These are phyloP conservation scores for Macrocystidia cucumis DNA, from an alignment of 1,284 basidiomycete genomes.

Conservation along the genomic window DNA sequence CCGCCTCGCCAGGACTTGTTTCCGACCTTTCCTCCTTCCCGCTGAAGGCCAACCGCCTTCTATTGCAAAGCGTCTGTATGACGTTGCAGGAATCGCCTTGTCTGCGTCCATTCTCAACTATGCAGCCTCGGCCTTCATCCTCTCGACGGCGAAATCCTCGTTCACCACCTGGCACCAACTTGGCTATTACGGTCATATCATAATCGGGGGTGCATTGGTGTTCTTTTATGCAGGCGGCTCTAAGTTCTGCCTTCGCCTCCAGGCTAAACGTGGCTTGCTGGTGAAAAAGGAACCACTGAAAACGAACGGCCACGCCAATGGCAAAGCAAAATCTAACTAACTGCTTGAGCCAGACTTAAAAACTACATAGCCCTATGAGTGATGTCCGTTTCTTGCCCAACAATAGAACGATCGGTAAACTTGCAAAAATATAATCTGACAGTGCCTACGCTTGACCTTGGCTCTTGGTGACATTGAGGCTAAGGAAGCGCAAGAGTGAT, in stretches of 20 bases:
- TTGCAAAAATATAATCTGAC: too few relatives aligned
- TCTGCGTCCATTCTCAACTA: constrained; percentile 73
- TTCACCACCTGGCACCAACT: constrained; percentile 66
- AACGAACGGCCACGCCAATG: not conserved
- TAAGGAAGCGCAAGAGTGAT: not conserved
- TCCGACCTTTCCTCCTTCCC: constrained; percentile 76
- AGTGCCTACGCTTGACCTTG: too few relatives aligned
- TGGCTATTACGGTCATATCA: constrained; percentile 77
- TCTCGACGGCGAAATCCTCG: constrained; percentile 60
- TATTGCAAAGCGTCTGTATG: constrained; percentile 66
- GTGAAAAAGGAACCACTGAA: constrained; percentile 1
- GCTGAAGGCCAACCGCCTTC: constrained; percentile 31
- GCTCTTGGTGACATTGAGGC: too few relatives aligned
- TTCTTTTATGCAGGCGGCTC: constrained; percentile 69
- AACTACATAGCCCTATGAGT: constrained; percentile 3
- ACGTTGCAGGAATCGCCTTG: constrained; percentile 59
- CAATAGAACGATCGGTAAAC: too few relatives aligned
- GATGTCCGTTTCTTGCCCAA: too few relatives aligned
- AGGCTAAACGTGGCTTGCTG: constrained; percentile 28
- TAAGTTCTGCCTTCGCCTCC: constrained; percentile 38
- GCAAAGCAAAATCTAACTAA: not conserved
- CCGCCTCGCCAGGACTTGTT: constrained; percentile 60
- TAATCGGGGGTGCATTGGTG: constrained; percentile 48
- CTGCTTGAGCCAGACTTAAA: constrained; percentile 5
- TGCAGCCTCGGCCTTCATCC: constrained; percentile 78